Conservation (phyloP, 352 stramenopile species). For the Peronospora destructor region DNA sequence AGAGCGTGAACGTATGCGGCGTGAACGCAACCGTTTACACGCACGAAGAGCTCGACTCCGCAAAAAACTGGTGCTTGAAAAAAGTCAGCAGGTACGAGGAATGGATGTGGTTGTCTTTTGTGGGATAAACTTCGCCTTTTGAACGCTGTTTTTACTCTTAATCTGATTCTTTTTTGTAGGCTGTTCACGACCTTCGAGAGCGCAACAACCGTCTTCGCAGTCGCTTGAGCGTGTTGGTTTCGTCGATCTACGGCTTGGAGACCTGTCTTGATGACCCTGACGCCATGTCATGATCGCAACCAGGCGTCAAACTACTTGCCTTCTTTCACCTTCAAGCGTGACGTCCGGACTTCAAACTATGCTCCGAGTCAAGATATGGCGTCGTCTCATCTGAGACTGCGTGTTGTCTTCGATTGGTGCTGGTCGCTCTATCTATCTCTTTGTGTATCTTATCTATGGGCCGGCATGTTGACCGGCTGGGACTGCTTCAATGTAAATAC, state of each 20-base stretch:
- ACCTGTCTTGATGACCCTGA: slow-evolving; percentile 21
- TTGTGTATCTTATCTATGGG: slow-evolving; percentile 38
- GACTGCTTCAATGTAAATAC: slow-evolving; percentile 34
- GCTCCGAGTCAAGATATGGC: background rate
- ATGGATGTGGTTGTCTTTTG: background rate
- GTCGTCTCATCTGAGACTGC: background rate
- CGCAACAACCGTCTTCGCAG: slow-evolving; percentile 60
- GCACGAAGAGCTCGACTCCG: slow-evolving; percentile 60
- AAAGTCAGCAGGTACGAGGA: slow-evolving; percentile 52
- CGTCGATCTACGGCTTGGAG: slow-evolving; percentile 55
- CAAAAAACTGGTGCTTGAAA: slow-evolving; percentile 79
- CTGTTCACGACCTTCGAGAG: slow-evolving; percentile 50
- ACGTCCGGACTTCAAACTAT: slow-evolving; percentile 12
- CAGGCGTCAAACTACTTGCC: slow-evolving; percentile 11
- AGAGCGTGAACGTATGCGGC: slow-evolving; percentile 61
- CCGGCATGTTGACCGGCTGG: slow-evolving; percentile 25
- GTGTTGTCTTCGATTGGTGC: slow-evolving; percentile 5
- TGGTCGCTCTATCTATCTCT: slow-evolving; percentile 27
- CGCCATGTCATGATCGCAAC: slow-evolving; percentile 24
- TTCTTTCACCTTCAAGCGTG: slow-evolving; percentile 9
- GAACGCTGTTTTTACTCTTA: slow-evolving; percentile 7
- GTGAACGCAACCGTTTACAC: slow-evolving; percentile 70
- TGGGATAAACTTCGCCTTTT: slow-evolving; percentile 2
- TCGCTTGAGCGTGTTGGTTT: slow-evolving; percentile 48
- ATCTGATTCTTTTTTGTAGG: slow-evolving; percentile 22